Base-by-base conservation (phyloP, 2,329 filamentous ascomycete genomes). In the Emmonsia crescens region DNA sequence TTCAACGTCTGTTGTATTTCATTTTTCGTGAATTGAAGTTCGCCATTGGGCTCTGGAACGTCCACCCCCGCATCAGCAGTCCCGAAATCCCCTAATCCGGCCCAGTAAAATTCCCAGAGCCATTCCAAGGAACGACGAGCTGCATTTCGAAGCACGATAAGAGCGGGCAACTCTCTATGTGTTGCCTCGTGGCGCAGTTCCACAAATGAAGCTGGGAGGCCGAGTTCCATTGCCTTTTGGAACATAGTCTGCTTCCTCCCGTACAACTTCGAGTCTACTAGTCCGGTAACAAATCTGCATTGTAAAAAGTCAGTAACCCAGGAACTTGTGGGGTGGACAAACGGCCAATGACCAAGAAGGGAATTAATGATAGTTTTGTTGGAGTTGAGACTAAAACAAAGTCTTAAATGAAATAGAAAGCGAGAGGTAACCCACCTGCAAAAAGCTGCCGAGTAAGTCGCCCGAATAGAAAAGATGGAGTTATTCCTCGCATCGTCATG, bases 101-200 rank as follows among this genome's bases (percentile, higher is more conserved):
- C 75, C 92, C 92, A 97, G 77, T 96, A 96, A 73, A 89, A 89
- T 60, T 86, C 82, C 89, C 90, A 96, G 59, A 96, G 85, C 92
- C 92, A 96, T 52, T 80, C 79, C 64, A 96, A 78, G 0, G 88
- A 89, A 68, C 87, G 84, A 65, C 80, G 77, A 1, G 88, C 84
- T 1, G 88, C 88, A 42, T 81, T 81, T 59, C 90, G 83, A 64
- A 96, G 78, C 65, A 90, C 85, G 12, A 83, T 80, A 60, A 96
- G 78, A 1, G 87, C 86, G 0, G 92, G 92, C 61, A 96, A 78
- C 71, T 91, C 89, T 73, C 95, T 89, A 73, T 97, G 92, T 48
- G 91, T 95, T 51, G 89, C 89, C 76, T 95, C 89, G 73, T 96
- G 92, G 54, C 92, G 84, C 62, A 95, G 79, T 78, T 96, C 91